Evolutionary conservation across 495 filamentous ascomycete species (phyloP), one percentile per base, ranked within the genome.

Genomic region (Paragyromitra xinjiangensis): DNA sequence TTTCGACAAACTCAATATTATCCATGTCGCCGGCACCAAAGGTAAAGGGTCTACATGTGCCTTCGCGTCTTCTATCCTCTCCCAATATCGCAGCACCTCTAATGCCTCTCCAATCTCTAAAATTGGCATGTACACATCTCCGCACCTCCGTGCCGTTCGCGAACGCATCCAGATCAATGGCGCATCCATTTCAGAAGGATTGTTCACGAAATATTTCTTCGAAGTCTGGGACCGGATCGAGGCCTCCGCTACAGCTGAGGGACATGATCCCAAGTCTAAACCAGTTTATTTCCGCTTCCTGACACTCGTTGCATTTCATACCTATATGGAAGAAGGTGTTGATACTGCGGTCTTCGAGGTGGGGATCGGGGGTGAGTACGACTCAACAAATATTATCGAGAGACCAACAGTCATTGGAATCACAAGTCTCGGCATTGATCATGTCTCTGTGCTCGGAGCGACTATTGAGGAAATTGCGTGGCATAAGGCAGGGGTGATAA

Each of bases 401-500:
- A 84, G 87, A 29, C 95, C 95, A 6, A 89, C 89, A 14, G 92
- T 89, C 1, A 88, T 88, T 3, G 94, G 91, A 0, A 92, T 99
- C 56, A 93, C 90, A 12, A 94, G 90, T 61, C 85, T 99, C 29
- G 95, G 94, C 7, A 97, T 99, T 76, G 96, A 99, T 78, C 95
- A 99, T 80, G 89, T 90, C 14, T 87, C 86, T 16, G 86, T 94
- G 82, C 88, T 99, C 42, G 95, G 95, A 14, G 83, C 88, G 44
- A 96, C 95, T 0, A 90, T 97, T 53, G 92, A 94, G 62, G 88
- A 94, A 77, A 99, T 99, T 73, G 95, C 96, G 3, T 98, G 96
- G 95, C 95, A 99, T 81, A 98, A 99, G 83, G 92, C 89, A 12
- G 95, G 95, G 12, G 95, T 98, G 64, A 91, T 97, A 85, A 99